Evolutionary conservation across 805 yeast genomes (phyloP).

Genomic region (Pichia deserticola): DNA sequence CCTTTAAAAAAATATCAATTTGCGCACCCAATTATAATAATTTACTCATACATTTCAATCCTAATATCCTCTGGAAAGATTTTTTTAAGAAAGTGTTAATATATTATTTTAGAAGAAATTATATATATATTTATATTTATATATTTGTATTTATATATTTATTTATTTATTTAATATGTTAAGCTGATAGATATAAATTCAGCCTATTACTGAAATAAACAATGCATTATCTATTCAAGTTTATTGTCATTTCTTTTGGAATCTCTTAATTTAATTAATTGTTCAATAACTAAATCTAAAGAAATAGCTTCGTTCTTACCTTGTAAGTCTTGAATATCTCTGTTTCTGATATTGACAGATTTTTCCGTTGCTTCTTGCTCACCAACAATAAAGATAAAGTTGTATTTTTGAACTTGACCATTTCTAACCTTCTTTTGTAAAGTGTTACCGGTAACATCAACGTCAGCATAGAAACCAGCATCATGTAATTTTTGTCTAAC

Average conservation of each 20-base stretch:
- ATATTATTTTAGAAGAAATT: too few relatives aligned
- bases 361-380: constrained; percentile 77
- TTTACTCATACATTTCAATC: too few relatives aligned
- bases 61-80: too few relatives aligned
- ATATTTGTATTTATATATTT: too few relatives aligned
- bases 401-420: constrained; percentile 91
- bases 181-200: too few relatives aligned
- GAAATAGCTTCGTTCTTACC: constrained; percentile 81
- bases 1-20: too few relatives aligned
- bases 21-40: too few relatives aligned
- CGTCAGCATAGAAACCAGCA: constrained; percentile 86
- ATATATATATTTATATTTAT: too few relatives aligned
- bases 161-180: too few relatives aligned
- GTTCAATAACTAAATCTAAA: constrained; percentile 63
- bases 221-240: constrained; percentile 15
- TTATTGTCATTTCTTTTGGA: constrained; percentile 70
- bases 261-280: constrained; percentile 60
- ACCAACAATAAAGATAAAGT: constrained; percentile 95
- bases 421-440: constrained; percentile 96
- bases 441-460: constrained; percentile 90
- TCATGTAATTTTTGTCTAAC: constrained; percentile 62
- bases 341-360: constrained; percentile 91
- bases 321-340: constrained; percentile 90
- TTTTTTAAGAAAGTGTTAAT: too few relatives aligned
- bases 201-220: neutral